Conservation (phyloP, 208 protist genomes). For the Trypanosoma mega region DNA sequence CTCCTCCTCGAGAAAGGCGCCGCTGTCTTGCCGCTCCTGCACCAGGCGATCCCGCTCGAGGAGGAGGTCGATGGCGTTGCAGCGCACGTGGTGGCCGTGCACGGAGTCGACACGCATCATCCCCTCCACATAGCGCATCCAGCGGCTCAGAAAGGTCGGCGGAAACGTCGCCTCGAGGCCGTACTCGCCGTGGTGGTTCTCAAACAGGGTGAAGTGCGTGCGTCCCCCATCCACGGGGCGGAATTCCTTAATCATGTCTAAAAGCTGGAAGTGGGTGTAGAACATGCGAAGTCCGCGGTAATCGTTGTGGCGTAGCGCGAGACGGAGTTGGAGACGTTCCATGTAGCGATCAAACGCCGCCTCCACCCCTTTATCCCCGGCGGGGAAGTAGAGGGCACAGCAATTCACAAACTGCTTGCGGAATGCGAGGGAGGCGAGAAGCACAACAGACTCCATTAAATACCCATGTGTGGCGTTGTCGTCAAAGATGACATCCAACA, state of each 20-base stretch:
- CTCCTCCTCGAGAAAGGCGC: slow-evolving; percentile 62
- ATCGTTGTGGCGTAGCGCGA: slow-evolving; percentile 42
- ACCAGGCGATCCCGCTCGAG: slow-evolving; percentile 65
- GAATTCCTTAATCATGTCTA: slow-evolving; percentile 72
- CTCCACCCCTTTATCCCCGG: slow-evolving; percentile 55
- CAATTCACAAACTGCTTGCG: slow-evolving; percentile 82
- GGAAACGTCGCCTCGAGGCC: slow-evolving; percentile 67
- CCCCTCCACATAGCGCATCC: slow-evolving; percentile 82
- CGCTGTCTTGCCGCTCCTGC: slow-evolving; percentile 71
- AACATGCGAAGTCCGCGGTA: slow-evolving; percentile 63
- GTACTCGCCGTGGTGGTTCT: slow-evolving; percentile 32
- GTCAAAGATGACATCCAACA: slow-evolving; percentile 65
- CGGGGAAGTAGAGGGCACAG: slow-evolving; percentile 60
- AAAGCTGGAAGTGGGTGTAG: slow-evolving; percentile 64
- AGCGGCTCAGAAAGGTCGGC: slow-evolving; percentile 53
- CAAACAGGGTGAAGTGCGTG: slow-evolving; percentile 26
- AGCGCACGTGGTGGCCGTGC: slow-evolving; percentile 66
- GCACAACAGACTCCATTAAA: slow-evolving; percentile 63
- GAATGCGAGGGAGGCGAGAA: slow-evolving; percentile 79
- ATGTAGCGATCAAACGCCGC: slow-evolving; percentile 71
- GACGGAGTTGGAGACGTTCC: slow-evolving; percentile 68
- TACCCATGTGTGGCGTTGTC: slow-evolving; percentile 51
- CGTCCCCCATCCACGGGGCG: slow-evolving; percentile 17
- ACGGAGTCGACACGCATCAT: slow-evolving; percentile 69
- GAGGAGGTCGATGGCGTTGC: slow-evolving; percentile 6